Base-by-base conservation (phyloP, 495 filamentous ascomycete genomes). In the Parachaetomium inaequale region DNA sequence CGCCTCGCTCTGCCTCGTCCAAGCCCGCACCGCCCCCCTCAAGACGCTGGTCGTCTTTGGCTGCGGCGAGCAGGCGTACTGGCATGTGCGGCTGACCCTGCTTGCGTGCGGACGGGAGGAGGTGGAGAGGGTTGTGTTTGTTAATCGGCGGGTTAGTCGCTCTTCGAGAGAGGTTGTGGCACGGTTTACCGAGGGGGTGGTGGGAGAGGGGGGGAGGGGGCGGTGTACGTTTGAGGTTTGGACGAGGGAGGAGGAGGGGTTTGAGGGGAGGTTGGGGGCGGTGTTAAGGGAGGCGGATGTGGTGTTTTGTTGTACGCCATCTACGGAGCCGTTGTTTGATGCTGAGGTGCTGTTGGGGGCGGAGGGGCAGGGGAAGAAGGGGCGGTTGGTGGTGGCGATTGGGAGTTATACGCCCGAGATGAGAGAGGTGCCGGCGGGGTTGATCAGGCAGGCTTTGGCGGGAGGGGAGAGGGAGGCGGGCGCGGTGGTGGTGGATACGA, bases 11-110 rank as follows among this genome's bases (percentile, higher is more conserved):
- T 84, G 90, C 70, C 79, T 96, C 0, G 83, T 97, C 51, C 82
- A 79, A 54, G 86, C 84, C 65, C 89, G 94, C 34, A 7, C 12
- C 54, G 75, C 80, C 45, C 76, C 80, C 50, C 85, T 93, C 31
- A 84, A 87, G 65, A 91, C 86, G 12, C 63, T 96, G 3, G 82
- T 87, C 29, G 87, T 96, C 54, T 97, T 98, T 70, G 94, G 93
- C n/a, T 85, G 88, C 14, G 93, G 93, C 25, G 84, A 87, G 63
- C 93, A 96, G 75, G 94, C 94, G 12, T 91, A 90, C 74, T 98
- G 93, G 93, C 92, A 96, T 73, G 85, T 93, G 55, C 89, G 92
- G 0, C 81, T 96, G 14, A 85, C 91, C 0, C 78, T 98, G 25
- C 79, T 91, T 21, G 79, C 96, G 15, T 85, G 88, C 17, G 87